A percentile compares a stretch with the other conserved stretches of the same genome.
Conservation (phyloP, 2,329 filamentous ascomycete genomes). For the Rutstroemia sp. region DNA sequence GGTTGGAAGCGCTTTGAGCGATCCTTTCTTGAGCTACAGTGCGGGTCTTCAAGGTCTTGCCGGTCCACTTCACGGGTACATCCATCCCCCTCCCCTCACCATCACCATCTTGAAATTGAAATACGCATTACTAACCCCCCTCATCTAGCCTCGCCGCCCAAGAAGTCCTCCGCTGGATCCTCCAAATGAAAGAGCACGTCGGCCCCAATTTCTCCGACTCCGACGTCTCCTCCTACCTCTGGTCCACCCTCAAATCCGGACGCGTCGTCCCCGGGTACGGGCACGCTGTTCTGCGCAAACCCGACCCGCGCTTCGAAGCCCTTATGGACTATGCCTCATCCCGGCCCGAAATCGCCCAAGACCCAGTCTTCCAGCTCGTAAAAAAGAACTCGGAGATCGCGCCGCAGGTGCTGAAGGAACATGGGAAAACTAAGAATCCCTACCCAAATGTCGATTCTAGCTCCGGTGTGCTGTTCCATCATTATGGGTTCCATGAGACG, state of each 20-base stretch:
- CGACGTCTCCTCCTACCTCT: conserved; percentile 84
- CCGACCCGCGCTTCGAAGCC: conserved; percentile 92
- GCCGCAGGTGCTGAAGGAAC: conserved; percentile 81
- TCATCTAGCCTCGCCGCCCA: conserved; percentile 71
- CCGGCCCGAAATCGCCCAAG: conserved; percentile 73
- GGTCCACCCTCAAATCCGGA: conserved; percentile 86
- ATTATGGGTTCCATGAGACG: conserved; percentile 96
- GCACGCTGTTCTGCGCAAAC: conserved; percentile 92
- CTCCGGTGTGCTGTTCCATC: conserved; percentile 92
- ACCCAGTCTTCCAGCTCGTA: conserved; percentile 91
- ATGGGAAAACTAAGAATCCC: conserved; percentile 97
- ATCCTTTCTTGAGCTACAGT: conserved; percentile 93
- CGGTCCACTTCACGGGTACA: conserved; percentile 77
- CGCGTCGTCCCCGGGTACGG: conserved; percentile 91
- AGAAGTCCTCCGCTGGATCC: conserved; percentile 92
- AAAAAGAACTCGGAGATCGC: conserved; percentile 90
- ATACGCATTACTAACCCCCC: conserved; percentile 3
- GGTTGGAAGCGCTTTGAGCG: conserved; percentile 87
- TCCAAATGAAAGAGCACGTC: conserved; percentile 90
- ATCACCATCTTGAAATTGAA: neutral
- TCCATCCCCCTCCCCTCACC: neutral
- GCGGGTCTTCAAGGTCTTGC: conserved; percentile 92
- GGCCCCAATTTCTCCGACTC: conserved; percentile 69
- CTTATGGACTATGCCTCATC: conserved; percentile 90
- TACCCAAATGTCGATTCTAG: conserved; percentile 95